Evolutionary conservation across 371 early-diverging fungal species (phyloP).

Genomic region (Haplosporangium sp.): DNA sequence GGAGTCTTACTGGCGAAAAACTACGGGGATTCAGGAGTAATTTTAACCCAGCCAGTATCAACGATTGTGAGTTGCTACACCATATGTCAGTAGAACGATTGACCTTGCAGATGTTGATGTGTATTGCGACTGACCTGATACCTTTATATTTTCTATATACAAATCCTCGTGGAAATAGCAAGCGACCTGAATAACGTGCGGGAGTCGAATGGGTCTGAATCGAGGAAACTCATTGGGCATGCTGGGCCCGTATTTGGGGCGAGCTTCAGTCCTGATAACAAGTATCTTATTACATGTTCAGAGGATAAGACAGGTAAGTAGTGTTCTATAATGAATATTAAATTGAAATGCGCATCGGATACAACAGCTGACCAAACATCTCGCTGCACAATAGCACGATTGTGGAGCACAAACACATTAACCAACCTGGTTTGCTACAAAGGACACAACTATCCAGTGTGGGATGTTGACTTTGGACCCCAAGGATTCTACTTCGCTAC

Average conservation of each 20-base stretch:
- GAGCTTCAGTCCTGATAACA: slow-evolving; percentile 91
- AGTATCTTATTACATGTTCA: slow-evolving; percentile 92
- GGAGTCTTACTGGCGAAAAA: slow-evolving; percentile 83
- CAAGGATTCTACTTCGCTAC: slow-evolving; percentile 97
- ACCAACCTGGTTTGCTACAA: slow-evolving; percentile 94
- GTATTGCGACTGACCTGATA: not conserved
- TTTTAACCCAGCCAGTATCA: slow-evolving; percentile 65
- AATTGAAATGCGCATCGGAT: not conserved
- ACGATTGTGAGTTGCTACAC: slow-evolving; percentile 58
- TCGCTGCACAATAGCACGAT: slow-evolving; percentile 68
- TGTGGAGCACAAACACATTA: slow-evolving; percentile 96
- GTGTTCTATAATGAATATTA: not conserved
- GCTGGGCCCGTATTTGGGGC: slow-evolving; percentile 96
- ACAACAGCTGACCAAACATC: not conserved
- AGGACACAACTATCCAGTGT: slow-evolving; percentile 98
- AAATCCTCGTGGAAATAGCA: slow-evolving; percentile 33
- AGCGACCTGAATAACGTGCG: slow-evolving; percentile 64
- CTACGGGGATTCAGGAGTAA: slow-evolving; percentile 68
- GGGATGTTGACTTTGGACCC: slow-evolving; percentile 94
- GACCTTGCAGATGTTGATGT: not conserved
- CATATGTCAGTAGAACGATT: too few relatives aligned
- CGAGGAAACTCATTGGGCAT: slow-evolving; percentile 91
- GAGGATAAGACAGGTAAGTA: slow-evolving; percentile 93
- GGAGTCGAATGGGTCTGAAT: slow-evolving; percentile 63
- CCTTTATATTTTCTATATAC: not conserved